Percentiles rank a stretch among this genome's conserved stretches.
These are phyloP conservation scores for Microglena sp. DNA, from an alignment of 139 green algal species.

Conservation along the genomic window DNA sequence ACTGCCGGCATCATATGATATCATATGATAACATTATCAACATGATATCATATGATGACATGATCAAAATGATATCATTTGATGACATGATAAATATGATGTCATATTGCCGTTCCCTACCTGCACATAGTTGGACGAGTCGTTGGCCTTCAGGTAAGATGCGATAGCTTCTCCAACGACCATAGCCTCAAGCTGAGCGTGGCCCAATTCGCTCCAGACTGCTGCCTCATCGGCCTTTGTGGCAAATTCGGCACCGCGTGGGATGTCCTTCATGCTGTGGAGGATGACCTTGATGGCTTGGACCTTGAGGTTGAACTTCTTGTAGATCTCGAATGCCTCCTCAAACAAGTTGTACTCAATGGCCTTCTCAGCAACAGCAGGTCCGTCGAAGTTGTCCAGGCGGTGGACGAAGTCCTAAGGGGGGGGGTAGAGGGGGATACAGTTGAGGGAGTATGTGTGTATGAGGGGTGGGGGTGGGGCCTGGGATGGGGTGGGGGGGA, in stretches of 20 bases:
- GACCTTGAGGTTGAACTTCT: conserved; percentile 81
- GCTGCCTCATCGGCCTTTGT: conserved; percentile 70
- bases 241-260: conserved; percentile 78
- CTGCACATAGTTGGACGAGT: conserved; percentile 53
- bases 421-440: neutral
- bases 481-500: no score
- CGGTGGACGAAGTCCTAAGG: conserved; percentile 93
- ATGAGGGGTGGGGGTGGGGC: no score
- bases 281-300: conserved; percentile 66
- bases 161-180: conserved; percentile 74
- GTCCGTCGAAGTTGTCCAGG: conserved; percentile 97
- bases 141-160: conserved; percentile 77
- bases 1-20: no score
- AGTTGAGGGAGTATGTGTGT: neutral
- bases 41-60: no score
- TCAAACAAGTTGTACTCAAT: conserved; percentile 82
- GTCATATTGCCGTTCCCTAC: no score
- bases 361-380: conserved; percentile 82
- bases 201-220: conserved; percentile 88
- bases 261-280: conserved; percentile 78
- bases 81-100: no score
- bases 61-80: no score
- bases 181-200: conserved; percentile 73
- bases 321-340: conserved; percentile 98
- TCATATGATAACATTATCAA: no score